phyloP scores from a whole-genome alignment of 2,329 filamentous ascomycete species.

The Helicocarpus griseus region DNA sequence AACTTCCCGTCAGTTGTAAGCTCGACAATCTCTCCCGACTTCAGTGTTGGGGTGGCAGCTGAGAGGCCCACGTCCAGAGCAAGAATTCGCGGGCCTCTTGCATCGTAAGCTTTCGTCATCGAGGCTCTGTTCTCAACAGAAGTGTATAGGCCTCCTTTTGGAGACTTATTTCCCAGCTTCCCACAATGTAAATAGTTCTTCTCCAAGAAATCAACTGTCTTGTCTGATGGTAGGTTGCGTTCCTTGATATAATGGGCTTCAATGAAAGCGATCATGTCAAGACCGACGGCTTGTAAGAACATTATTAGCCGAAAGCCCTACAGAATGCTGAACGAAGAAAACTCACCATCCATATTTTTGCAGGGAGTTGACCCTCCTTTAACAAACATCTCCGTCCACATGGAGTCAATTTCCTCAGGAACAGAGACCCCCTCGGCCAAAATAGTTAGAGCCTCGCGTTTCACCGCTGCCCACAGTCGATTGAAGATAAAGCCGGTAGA shows the following conservation, averaged over 20 bases:
- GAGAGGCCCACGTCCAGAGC: background rate
- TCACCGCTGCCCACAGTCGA: slow-evolving; percentile 48
- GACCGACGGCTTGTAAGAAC: slow-evolving; percentile 28
- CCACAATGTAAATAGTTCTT: slow-evolving; percentile 38
- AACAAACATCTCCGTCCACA: background rate
- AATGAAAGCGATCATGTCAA: slow-evolving; percentile 46
- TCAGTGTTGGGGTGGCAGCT: background rate
- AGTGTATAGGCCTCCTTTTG: slow-evolving; percentile 33
- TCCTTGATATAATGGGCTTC: slow-evolving; percentile 45
- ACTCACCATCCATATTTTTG: background rate
- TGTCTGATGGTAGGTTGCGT: slow-evolving; percentile 29
- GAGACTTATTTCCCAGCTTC: slow-evolving; percentile 38
- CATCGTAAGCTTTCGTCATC: too few relatives aligned
- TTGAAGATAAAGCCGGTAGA: slow-evolving; percentile 48
- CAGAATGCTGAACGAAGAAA: background rate
- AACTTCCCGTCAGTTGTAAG: background rate
- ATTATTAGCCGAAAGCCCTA: background rate
- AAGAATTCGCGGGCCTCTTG: too few relatives aligned
- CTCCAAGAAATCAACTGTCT: slow-evolving; percentile 38
- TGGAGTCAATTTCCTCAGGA: slow-evolving; percentile 40
- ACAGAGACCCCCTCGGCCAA: slow-evolving; percentile 41
- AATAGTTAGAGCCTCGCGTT: slow-evolving; percentile 42
- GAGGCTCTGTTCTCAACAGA: slow-evolving; percentile 11
- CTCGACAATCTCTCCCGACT: background rate
- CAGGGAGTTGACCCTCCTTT: background rate